These are phyloP conservation scores for Podospora fimiseda DNA, from an alignment of 495 filamentous ascomycete genomes.

Conservation along the genomic window DNA sequence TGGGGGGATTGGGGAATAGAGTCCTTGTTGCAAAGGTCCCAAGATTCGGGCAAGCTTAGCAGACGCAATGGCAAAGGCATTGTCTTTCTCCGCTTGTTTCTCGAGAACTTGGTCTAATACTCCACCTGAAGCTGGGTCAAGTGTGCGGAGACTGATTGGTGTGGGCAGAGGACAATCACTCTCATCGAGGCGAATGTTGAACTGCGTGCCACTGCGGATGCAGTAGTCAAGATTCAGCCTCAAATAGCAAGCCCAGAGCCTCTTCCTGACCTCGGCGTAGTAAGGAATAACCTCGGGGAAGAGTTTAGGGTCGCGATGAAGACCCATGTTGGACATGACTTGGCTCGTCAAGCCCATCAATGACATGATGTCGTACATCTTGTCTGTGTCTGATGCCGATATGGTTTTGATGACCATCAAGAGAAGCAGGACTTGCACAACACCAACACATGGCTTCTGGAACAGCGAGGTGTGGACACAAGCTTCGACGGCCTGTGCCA, in stretches of 20 bases:
- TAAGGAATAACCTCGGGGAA: constrained; percentile 14
- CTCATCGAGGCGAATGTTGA: constrained; percentile 12
- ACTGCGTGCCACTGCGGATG: constrained; percentile 18
- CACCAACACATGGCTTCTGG: constrained; percentile 21
- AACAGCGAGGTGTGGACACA: constrained; percentile 12
- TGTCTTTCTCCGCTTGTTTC: constrained; percentile 1
- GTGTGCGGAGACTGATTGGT: not conserved
- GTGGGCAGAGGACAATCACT: constrained; percentile 17
- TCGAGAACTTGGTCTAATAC: not conserved
- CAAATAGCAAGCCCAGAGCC: constrained; percentile 14
- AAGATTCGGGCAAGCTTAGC: constrained; percentile 12
- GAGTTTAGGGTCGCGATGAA: constrained; percentile 14
- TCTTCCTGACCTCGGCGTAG: constrained; percentile 16
- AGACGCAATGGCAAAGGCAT: constrained; percentile 9
- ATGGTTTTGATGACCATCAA: constrained; percentile 16
- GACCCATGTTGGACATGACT: constrained; percentile 16
- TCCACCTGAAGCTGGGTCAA: constrained; percentile 2
- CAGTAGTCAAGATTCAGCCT: constrained; percentile 18
- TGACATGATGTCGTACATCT: constrained; percentile 15
- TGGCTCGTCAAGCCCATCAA: constrained; percentile 17
- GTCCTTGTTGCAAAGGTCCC: constrained; percentile 10
- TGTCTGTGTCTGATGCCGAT: constrained; percentile 19
- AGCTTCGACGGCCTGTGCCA: constrained; percentile 15
- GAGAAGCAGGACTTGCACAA: constrained; percentile 16
- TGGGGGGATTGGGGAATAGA: constrained; percentile 9